Percentiles rank a stretch among this genome's conserved stretches.
Conservation (phyloP, 2,329 filamentous ascomycete genomes). For the Fusarium chlamydosporum region DNA sequence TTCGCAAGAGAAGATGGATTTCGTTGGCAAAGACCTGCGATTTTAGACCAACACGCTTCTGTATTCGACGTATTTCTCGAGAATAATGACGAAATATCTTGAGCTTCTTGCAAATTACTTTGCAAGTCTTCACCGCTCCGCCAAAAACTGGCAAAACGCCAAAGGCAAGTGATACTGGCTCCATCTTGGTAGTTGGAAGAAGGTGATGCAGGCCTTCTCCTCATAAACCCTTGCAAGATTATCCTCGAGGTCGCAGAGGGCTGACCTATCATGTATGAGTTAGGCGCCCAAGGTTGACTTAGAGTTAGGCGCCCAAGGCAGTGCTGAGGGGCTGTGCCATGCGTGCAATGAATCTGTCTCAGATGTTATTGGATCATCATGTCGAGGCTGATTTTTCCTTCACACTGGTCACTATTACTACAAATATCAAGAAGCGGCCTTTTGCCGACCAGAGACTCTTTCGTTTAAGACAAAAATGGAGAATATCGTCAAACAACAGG, state of each 20-base stretch:
- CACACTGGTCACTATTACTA: no score
- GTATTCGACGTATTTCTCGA: not conserved
- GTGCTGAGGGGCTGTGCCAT: not conserved
- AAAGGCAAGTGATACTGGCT: not conserved
- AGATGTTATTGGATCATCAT: not conserved
- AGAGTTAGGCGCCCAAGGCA: not conserved
- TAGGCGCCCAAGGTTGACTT: not conserved
- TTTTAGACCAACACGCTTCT: not conserved
- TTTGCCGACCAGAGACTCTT: no score
- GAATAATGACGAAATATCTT: constrained; percentile 1
- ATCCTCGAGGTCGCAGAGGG: not conserved
- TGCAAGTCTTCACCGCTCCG: not conserved
- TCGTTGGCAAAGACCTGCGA: not conserved
- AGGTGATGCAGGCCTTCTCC: not conserved
- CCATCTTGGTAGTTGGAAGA: not conserved
- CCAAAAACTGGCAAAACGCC: not conserved
- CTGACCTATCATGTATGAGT: not conserved
- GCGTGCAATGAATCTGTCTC: not conserved
- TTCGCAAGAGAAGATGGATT: not conserved
- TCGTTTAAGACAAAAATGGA: not conserved
- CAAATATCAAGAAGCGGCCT: no score
- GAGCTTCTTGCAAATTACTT: not conserved
- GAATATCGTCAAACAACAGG: not conserved
- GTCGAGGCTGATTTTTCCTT: no score
- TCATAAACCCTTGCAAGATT: not conserved